These are phyloP conservation scores for Geranomyces michiganensis DNA, from an alignment of 192 early-diverging fungal genomes.

Conservation along the genomic window DNA sequence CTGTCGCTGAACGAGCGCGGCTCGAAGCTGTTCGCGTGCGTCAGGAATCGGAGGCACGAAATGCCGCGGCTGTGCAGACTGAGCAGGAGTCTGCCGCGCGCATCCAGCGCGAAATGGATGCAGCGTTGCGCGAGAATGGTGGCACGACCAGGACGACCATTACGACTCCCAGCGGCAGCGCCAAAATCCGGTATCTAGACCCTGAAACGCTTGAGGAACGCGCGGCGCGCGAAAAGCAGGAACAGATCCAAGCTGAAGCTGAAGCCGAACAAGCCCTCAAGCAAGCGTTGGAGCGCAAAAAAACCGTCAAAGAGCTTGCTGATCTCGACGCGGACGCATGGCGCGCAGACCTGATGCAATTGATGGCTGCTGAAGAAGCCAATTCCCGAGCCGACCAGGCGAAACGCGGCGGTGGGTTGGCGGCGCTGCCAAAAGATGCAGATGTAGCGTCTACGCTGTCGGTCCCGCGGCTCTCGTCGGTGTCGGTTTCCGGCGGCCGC, in stretches of 20 bases:
- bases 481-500: too few species aligned
- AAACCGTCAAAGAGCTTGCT: slow-evolving; percentile 17
- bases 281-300: slow-evolving; percentile 18
- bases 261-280: slow-evolving; percentile 20
- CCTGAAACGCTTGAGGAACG: slow-evolving; percentile 14
- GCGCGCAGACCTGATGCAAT: neutral
- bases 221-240: slow-evolving; percentile 16
- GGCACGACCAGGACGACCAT: too few species aligned
- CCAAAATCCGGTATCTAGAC: neutral
- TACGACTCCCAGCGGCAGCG: slow-evolving; percentile 22
- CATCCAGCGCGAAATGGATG: slow-evolving; percentile 28
- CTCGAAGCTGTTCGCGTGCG: slow-evolving; percentile 1
- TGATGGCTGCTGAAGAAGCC: slow-evolving; percentile 33
- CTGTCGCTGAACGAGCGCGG: neutral
- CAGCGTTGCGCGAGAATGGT: slow-evolving; percentile 22
- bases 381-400: slow-evolving; percentile 22
- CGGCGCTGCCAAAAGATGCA: neutral
- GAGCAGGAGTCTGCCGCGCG: slow-evolving; percentile 19
- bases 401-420: neutral
- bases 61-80: neutral
- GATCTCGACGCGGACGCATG: slow-evolving; percentile 27
- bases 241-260: slow-evolving; percentile 13
- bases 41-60: neutral
- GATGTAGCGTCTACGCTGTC: neutral
- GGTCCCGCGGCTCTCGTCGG: neutral